phyloP scores from a whole-genome alignment of 495 filamentous ascomycete species.

The Mytilinidion resinicola region DNA sequence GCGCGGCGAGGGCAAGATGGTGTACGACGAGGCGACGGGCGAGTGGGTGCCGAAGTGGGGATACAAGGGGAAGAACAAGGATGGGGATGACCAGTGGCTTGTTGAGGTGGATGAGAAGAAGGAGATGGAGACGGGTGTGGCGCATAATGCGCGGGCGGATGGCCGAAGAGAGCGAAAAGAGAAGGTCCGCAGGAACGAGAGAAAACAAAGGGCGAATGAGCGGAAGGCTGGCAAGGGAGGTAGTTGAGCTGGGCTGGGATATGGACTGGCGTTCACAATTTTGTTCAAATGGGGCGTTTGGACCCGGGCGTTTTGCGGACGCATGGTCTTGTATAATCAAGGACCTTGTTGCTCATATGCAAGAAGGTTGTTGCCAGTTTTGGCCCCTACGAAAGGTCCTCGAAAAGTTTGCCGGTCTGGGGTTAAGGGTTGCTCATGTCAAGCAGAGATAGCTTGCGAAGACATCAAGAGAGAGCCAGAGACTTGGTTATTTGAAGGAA shows the following conservation, averaged over 20 bases:
- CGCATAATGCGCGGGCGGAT: constrained; percentile 51
- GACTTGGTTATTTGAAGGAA: too few species aligned
- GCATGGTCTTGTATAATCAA: too few species aligned
- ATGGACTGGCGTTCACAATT: not conserved
- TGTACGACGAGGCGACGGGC: constrained; percentile 75
- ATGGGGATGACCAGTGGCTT: constrained; percentile 69
- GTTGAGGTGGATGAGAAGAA: constrained; percentile 82
- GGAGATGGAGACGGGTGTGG: constrained; percentile 50
- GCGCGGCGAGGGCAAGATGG: constrained; percentile 60
- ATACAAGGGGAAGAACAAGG: constrained; percentile 87
- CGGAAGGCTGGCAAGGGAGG: constrained; percentile 24
- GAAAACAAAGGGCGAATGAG: constrained; percentile 31
- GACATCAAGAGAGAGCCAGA: too few species aligned
- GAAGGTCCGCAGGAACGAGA: constrained; percentile 28
- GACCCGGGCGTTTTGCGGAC: too few species aligned
- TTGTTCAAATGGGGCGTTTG: too few species aligned
- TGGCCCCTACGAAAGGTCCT: too few species aligned
- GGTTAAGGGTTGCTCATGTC: too few species aligned
- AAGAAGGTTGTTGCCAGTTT: too few species aligned
- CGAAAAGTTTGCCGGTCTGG: too few species aligned
- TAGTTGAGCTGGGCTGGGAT: constrained; percentile 5
- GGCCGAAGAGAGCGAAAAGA: constrained; percentile 45
- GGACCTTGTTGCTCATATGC: too few species aligned
- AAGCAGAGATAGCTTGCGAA: too few species aligned
- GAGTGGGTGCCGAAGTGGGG: constrained; percentile 93